Percentiles rank a stretch among this genome's conserved stretches.
Evolutionary conservation across 108 stramenopile genomes (phyloP).

Genomic region (Pseudonitzschia multiseries): DNA sequence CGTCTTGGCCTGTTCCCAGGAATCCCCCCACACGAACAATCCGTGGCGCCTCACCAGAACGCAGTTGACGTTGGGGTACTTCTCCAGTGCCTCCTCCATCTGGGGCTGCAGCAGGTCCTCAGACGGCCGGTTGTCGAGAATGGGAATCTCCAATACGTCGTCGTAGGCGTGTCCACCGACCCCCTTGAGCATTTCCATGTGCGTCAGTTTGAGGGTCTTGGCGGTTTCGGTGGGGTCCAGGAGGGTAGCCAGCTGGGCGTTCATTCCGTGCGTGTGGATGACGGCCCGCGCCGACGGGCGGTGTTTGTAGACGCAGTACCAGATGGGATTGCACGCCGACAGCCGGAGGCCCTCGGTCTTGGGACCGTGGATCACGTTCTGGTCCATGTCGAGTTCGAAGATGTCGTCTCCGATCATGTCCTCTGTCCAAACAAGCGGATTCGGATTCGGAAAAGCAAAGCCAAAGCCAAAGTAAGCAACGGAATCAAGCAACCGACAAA

Average conservation of each 20-base stretch:
- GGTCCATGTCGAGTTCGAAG: slow-evolving; percentile 76
- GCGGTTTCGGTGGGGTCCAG: slow-evolving; percentile 75
- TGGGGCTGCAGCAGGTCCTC: slow-evolving; percentile 89
- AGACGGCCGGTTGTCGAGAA: slow-evolving; percentile 95
- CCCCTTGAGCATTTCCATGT: slow-evolving; percentile 97
- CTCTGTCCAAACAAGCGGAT: too few relatives aligned
- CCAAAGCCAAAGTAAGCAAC: too few relatives aligned
- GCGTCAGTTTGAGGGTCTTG: slow-evolving; percentile 71
- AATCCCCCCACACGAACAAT: slow-evolving; percentile 95
- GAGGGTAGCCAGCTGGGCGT: slow-evolving; percentile 87
- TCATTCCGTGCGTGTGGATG: slow-evolving; percentile 88
- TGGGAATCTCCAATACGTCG: slow-evolving; percentile 88
- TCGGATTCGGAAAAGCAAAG: too few relatives aligned
- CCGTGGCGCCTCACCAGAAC: slow-evolving; percentile 95
- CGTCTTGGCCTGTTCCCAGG: slow-evolving; percentile 96
- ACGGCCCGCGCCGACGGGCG: slow-evolving; percentile 68
- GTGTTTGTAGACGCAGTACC: slow-evolving; percentile 83
- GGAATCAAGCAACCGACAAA: too few relatives aligned
- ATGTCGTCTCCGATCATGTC: slow-evolving; percentile 93
- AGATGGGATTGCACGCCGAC: slow-evolving; percentile 89
- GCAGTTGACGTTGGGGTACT: slow-evolving; percentile 88
- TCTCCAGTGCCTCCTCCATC: slow-evolving; percentile 64
- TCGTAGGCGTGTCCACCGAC: slow-evolving; percentile 89
- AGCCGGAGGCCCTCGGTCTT: slow-evolving; percentile 73
- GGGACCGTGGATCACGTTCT: slow-evolving; percentile 56